These are phyloP conservation scores for Pseudogymnoascus verrucosus DNA, from an alignment of 2,329 filamentous ascomycete species.

Conservation along the genomic window DNA sequence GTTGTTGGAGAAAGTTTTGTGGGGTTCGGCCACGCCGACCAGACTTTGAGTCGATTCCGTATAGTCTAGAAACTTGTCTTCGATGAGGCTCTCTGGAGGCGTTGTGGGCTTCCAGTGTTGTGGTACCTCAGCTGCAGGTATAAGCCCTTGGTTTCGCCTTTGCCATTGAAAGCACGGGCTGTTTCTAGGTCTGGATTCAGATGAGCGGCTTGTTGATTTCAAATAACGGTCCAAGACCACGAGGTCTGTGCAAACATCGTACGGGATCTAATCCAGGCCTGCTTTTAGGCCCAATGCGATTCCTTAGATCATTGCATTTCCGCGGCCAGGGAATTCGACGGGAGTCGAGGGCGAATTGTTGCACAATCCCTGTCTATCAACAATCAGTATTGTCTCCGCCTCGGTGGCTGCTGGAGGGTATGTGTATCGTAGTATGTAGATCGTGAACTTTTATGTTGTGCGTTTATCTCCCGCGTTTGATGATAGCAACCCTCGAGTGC, in stretches of 20 bases:
- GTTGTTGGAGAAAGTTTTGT: neutral
- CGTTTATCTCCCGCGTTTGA: neutral
- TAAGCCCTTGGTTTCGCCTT: neutral
- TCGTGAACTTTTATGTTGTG: neutral
- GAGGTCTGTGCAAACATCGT: neutral
- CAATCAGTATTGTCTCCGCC: neutral
- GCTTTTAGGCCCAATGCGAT: neutral
- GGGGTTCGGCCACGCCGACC: neutral
- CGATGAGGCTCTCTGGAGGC: neutral
- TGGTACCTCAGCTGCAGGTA: neutral
- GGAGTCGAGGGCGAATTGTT: neutral
- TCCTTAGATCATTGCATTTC: neutral
- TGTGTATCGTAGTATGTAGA: neutral
- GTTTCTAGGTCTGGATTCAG: neutral
- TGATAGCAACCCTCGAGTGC: neutral
- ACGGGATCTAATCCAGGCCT: neutral
- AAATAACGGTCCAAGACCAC: neutral
- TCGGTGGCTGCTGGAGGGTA: neutral
- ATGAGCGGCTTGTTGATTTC: neutral
- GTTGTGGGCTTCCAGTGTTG: neutral
- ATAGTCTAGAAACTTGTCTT: neutral
- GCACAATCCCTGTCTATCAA: neutral
- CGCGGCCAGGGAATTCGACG: neutral
- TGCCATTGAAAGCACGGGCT: neutral
- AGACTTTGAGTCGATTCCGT: neutral